Evolutionary conservation across 148 eudicot species (phyloP), one percentile per base, ranked within the genome.

Genomic region (Chenopodium formosanum): DNA sequence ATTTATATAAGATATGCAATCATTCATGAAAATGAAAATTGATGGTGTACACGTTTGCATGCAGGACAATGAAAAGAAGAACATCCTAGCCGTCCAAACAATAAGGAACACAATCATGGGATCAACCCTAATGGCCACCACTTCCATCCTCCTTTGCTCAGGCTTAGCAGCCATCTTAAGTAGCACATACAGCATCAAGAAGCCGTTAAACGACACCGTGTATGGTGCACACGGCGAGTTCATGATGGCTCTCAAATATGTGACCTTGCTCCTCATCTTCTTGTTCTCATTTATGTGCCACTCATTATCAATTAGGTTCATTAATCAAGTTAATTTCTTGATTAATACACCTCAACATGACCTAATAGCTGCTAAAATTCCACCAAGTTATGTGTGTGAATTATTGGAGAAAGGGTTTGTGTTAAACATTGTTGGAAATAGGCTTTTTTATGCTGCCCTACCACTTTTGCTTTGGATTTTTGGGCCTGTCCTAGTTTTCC

Each of bases 11-110:
- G 63, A 58, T 58, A 20, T 58, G 63, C n/a, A 9, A 75, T 23
- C 19, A 70, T 29, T 29, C 75, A 75, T 37, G 37, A 44, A 19
- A 13, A 75, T 37, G 37, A 44, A 19, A 13, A 13, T 34, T 71
- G 60, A 79, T 74, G 69, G 77, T 73, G 4, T 79, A 56, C 67
- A 82, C 82, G 75, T 85, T 44, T 79, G 74, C 23, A 46, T 50
- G 81, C 87, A 96, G 99, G 98, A 96, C 81, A 96, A 96, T 70
- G 99, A 96, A 4, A 96, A 96, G 91, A 96, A 91, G 81, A 94
- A 94, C 90, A 94, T 96, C 46, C 48, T 96, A 67, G 99, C 98
- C 7, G 99, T 96, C 48, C 99, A 96, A 78, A 96, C 98, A 0
- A 86, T 96, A 5, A 76, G 99, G 17, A 96, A 96, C 92, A 88